Base-by-base conservation (phyloP, 2,329 filamentous ascomycete species). In the Aureobasidium vineae region DNA sequence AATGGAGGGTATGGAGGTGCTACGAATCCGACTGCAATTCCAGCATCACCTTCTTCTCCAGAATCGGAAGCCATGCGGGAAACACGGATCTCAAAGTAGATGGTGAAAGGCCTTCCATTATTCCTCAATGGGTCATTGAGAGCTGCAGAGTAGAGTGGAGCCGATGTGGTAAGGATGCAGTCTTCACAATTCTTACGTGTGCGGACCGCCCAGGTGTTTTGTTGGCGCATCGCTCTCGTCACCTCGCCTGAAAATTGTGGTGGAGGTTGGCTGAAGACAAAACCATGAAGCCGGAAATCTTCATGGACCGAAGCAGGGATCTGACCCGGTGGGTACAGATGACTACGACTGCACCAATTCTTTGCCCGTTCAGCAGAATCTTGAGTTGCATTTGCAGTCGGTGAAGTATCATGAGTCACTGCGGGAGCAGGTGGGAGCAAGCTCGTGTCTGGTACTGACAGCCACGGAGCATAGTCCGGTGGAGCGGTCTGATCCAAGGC, bases 1-100 rank as follows among this genome's bases (percentile, higher is more conserved):
- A 91, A 94, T 0, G 84, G 82, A 7, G 91, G 91, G 73, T 92
- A 94, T 8, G 91, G 91, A 56, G 89, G 84, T 1, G 90, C 90
- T 0, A 84, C 79, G 75, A 87, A 92, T 11, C 91, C 91, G 11
- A 94, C 74, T 0, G 87, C 89, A 1, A 93, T 79, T 45, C 84
- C 84, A 5, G 83, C 83, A 16, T 83, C 80, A 65, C 80, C 79
- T 60, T 77, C 77, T 2, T 76, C 71, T 11, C 52, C 60, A 19
- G 52, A 38, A 23, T 78, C 76, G 19, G 77, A 72, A 38, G 64
- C 69, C 65, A 83, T 77, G 21, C 75, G 72, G 2, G 79, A 77
- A 38, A 91, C 79, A 63, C 81, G 81, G 11, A 92, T 81, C 73
- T 94, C 90, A 75, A 88, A 94, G 81, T 93, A 94, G 63, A 89